Evolutionary conservation across 495 filamentous ascomycete genomes (phyloP).

Genomic region (Penicillium canariense): DNA sequence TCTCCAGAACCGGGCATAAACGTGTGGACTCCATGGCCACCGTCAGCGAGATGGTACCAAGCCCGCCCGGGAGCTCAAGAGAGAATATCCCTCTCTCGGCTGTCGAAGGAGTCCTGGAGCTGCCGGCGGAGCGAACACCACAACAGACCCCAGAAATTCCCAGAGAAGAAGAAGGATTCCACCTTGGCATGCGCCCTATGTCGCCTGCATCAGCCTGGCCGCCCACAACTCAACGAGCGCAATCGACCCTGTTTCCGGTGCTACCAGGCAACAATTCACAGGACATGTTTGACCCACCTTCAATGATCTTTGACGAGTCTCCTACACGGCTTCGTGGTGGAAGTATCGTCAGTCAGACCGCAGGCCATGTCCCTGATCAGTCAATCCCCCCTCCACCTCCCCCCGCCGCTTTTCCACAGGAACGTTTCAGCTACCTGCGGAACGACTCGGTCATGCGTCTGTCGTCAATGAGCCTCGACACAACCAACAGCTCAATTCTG

Average conservation of each 20-base stretch:
- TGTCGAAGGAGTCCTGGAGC: constrained; percentile 39
- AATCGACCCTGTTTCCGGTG: constrained; percentile 27
- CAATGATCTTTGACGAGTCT: constrained; percentile 26
- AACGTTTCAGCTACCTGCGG: constrained; percentile 37
- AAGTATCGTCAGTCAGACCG: constrained; percentile 41
- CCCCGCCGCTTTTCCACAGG: constrained; percentile 32
- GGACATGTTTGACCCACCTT: constrained; percentile 13
- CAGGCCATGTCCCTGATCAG: constrained; percentile 40
- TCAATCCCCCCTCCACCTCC: constrained; percentile 48
- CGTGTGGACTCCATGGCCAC: constrained; percentile 34
- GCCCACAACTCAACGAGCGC: constrained; percentile 22
- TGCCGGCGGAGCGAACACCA: constrained; percentile 42
- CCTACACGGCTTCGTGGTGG: constrained; percentile 30
- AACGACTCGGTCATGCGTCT: constrained; percentile 42
- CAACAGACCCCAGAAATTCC: constrained; percentile 42
- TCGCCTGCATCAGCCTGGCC: constrained; percentile 36
- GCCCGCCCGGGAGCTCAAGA: constrained; percentile 19
- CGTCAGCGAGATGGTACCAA: constrained; percentile 23
- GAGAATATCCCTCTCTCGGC: constrained; percentile 40
- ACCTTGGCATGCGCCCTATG: constrained; percentile 34
- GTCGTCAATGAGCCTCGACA: constrained; percentile 47
- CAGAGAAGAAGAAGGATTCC: constrained; percentile 21
- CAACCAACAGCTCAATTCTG: constrained; percentile 50
- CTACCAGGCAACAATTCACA: constrained; percentile 19
- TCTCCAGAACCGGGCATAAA: constrained; percentile 23